phyloP scores from a whole-genome alignment of 345 rosid species.

The Aurinia saxatilis region DNA sequence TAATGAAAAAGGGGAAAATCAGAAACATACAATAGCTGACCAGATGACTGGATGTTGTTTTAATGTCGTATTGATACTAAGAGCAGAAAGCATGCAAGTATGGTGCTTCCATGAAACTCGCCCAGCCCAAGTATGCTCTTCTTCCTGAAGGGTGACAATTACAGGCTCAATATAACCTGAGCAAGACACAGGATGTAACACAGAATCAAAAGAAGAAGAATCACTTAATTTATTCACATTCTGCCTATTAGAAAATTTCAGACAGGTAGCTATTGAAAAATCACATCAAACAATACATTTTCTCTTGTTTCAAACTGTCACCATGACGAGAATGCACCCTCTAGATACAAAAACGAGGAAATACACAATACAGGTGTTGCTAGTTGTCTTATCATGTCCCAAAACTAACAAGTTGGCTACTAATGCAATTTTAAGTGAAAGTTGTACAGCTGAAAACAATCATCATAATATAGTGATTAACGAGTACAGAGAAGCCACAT shows the following conservation, averaged over 20 bases:
- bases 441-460: constrained; percentile 1
- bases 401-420: neutral
- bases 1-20: constrained; percentile 8
- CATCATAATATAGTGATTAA: neutral
- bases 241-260: neutral
- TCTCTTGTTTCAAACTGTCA: neutral
- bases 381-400: neutral
- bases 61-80: constrained; percentile 87
- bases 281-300: constrained; percentile 9
- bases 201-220: constrained; percentile 15
- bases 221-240: constrained; percentile 1
- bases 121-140: constrained; percentile 96
- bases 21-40: constrained; percentile 79
- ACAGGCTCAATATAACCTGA: constrained; percentile 96
- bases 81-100: constrained; percentile 90
- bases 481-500: neutral
- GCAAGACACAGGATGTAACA: constrained; percentile 25
- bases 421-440: neutral
- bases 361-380: neutral
- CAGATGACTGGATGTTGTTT: constrained; percentile 98
- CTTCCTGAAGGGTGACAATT: constrained; percentile 92
- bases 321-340: constrained; percentile 3
- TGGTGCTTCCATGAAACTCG: constrained; percentile 89
- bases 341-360: neutral
- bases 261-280: neutral